Conservation (phyloP, 768 basidiomycete genomes). For the Multifurca ochricompacta region DNA sequence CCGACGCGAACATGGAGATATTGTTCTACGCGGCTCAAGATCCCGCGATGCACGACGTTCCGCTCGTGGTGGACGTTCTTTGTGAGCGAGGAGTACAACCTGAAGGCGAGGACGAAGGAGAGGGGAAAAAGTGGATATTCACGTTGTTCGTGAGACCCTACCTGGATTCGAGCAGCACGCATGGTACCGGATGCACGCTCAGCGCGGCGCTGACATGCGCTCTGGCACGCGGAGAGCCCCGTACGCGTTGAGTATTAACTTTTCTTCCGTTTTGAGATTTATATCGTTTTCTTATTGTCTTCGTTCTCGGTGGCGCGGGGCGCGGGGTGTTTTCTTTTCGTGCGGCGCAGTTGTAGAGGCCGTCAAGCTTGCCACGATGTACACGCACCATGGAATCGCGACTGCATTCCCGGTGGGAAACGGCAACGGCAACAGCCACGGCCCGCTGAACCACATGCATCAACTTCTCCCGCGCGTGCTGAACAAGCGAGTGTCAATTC, state of each 20-base stretch:
- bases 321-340: not conserved
- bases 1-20: constrained; percentile 57
- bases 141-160: constrained; percentile 55
- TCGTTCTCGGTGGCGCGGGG: too few relatives aligned
- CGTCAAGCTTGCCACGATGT: constrained; percentile 50
- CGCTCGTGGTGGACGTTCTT: constrained; percentile 59
- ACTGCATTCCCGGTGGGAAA: constrained; percentile 59
- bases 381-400: constrained; percentile 67
- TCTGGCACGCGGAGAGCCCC: constrained; percentile 43
- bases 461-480: constrained; percentile 41
- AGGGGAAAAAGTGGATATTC: not conserved
- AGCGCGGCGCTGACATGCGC: constrained; percentile 70
- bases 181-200: constrained; percentile 93
- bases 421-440: constrained; percentile 70
- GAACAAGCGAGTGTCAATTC: constrained; percentile 41
- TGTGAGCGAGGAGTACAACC: constrained; percentile 31
- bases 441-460: constrained; percentile 85
- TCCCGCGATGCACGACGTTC: constrained; percentile 15
- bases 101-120: constrained; percentile 21
- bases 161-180: constrained; percentile 65
- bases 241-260: constrained; percentile 29
- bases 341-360: constrained; percentile 47
- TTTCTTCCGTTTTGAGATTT: not conserved
- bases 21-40: constrained; percentile 31
- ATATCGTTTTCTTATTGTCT: not conserved